A percentile compares a stretch with the other conserved stretches of the same genome.
Evolutionary conservation across 805 yeast species (phyloP).

Genomic region (Yarrowia sp.): DNA sequence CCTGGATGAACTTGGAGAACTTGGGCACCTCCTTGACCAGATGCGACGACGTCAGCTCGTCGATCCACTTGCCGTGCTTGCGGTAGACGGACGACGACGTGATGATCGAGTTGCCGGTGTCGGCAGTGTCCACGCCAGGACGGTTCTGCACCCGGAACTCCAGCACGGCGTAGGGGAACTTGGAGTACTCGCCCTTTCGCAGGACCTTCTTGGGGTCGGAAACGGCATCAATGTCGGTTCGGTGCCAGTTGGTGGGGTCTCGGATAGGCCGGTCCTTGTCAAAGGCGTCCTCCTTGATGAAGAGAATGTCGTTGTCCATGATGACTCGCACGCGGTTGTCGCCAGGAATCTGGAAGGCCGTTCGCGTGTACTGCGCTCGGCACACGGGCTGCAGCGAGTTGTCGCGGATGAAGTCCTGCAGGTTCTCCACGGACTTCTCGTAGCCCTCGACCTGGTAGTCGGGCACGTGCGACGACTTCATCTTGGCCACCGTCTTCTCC

Average conservation of each 20-base stretch:
- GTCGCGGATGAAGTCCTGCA: slow-evolving; percentile 61
- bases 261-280: slow-evolving; percentile 84
- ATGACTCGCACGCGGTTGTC: slow-evolving; percentile 89
- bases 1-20: slow-evolving; percentile 90
- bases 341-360: slow-evolving; percentile 98
- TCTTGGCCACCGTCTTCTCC: slow-evolving; percentile 56
- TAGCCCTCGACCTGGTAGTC: slow-evolving; percentile 51
- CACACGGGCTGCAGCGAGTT: slow-evolving; percentile 77
- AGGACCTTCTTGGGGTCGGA: slow-evolving; percentile 67
- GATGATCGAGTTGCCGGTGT: slow-evolving; percentile 33
- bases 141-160: slow-evolving; percentile 69
- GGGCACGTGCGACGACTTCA: slow-evolving; percentile 60
- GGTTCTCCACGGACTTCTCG: slow-evolving; percentile 54
- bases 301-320: slow-evolving; percentile 83
- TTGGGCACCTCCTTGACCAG: slow-evolving; percentile 91
- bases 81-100: slow-evolving; percentile 30
- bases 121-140: slow-evolving; percentile 40
- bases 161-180: slow-evolving; percentile 75
- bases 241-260: slow-evolving; percentile 86
- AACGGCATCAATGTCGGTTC: slow-evolving; percentile 78
- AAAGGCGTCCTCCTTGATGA: slow-evolving; percentile 87
- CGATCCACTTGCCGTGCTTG: slow-evolving; percentile 58
- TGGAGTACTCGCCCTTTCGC: slow-evolving; percentile 79
- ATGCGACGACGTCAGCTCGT: slow-evolving; percentile 77
- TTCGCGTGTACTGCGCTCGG: slow-evolving; percentile 82